Percentiles rank a stretch among this genome's conserved stretches.
These are phyloP conservation scores for Erodium chrysanthum DNA, from an alignment of 441 rosid species.

Conservation along the genomic window DNA sequence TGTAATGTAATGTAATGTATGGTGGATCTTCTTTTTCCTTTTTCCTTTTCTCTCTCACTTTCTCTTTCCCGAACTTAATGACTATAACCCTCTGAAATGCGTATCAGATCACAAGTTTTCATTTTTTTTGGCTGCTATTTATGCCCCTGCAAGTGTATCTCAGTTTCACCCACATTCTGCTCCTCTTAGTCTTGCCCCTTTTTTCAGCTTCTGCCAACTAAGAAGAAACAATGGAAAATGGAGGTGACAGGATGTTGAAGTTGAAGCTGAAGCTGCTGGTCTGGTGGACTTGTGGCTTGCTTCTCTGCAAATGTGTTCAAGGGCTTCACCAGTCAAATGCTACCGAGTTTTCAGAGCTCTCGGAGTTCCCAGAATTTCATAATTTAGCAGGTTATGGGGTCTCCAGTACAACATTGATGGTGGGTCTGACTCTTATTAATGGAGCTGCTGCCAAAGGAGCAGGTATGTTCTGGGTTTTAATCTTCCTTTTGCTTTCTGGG, in stretches of 20 bases:
- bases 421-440: conserved; percentile 38
- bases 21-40: not conserved
- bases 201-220: not conserved
- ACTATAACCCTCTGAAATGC: not conserved
- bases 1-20: not conserved
- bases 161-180: not conserved
- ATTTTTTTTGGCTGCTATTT: too few relatives aligned
- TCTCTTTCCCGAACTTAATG: not conserved
- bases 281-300: conserved; percentile 8
- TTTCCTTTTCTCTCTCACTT: not conserved
- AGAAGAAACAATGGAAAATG: conserved; percentile 3
- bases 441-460: conserved; percentile 50
- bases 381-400: conserved; percentile 20
- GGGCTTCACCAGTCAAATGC: conserved; percentile 19
- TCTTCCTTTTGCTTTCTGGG: not conserved
- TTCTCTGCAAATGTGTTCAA: conserved; percentile 17
- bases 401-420: conserved; percentile 23
- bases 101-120: too few relatives aligned
- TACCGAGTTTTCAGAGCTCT: conserved; percentile 13
- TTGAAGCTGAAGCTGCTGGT: not conserved
- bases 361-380: conserved; percentile 8
- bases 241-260: not conserved
- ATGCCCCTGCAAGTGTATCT: not conserved
- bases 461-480: conserved; percentile 22
- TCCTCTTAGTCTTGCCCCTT: not conserved